A percentile compares a stretch with the other conserved stretches of the same genome.
phyloP scores from a whole-genome alignment of 2,329 filamentous ascomycete species.

The Fusarium poae region DNA sequence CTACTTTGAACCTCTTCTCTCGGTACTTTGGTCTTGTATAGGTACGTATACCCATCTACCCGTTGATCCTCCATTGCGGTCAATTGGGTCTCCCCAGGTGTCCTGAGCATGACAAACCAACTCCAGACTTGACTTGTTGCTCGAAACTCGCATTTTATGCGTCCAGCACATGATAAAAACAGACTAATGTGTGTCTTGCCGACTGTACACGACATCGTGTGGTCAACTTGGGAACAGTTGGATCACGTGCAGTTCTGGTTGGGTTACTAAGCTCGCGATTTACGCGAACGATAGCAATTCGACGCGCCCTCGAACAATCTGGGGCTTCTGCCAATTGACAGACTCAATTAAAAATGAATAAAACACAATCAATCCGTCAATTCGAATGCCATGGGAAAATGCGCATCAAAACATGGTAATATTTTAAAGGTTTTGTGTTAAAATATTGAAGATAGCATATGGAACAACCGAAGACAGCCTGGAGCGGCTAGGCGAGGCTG shows the following conservation, averaged over 20 bases:
- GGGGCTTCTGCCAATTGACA: not conserved
- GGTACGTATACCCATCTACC: not conserved
- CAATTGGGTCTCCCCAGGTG: not conserved
- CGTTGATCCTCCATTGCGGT: not conserved
- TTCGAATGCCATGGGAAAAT: accelerated
- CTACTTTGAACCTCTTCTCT: not conserved
- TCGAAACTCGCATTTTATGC: accelerated
- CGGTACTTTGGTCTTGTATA: not conserved
- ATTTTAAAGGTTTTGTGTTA: not conserved
- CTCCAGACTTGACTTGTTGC: not conserved
- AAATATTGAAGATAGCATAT: accelerated
- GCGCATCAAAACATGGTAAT: not conserved
- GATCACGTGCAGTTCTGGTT: too few relatives aligned
- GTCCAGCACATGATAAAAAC: not conserved
- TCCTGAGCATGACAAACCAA: too few relatives aligned
- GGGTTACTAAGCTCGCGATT: not conserved
- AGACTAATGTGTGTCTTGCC: not conserved
- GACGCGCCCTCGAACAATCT: not conserved
- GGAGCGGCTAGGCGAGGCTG: too few relatives aligned
- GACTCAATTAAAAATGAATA: not conserved
- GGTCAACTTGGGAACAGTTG: not conserved
- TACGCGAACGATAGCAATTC: not conserved
- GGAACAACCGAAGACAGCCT: not conserved
- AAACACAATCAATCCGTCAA: not conserved
- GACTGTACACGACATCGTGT: not conserved